Conservation (phyloP, 768 basidiomycete species). For the Lactifluus piperatus region DNA sequence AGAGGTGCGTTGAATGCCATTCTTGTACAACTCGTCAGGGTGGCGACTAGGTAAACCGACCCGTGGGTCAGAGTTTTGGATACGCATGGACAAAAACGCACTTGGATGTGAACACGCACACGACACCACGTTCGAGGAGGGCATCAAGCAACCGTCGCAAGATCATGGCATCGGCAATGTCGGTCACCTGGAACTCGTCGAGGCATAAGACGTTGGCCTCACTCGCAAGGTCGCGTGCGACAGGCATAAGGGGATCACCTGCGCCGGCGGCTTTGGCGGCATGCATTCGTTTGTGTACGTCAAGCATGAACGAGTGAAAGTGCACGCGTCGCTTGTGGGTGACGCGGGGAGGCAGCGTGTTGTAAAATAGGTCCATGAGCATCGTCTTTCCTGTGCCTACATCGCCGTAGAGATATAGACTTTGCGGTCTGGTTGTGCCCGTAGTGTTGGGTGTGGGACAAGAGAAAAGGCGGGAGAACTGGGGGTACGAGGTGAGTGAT, state of each 20-base stretch:
- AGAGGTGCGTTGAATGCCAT: conserved; percentile 92
- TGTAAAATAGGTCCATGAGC: conserved; percentile 98
- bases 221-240: conserved; percentile 79
- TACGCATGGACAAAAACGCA: conserved; percentile 37
- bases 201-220: conserved; percentile 88
- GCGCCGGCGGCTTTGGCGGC: conserved; percentile 58
- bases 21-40: conserved; percentile 96
- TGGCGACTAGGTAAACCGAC: conserved; percentile 58
- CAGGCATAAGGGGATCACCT: conserved; percentile 81
- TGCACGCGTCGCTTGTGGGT: conserved; percentile 82
- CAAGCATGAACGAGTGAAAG: conserved; percentile 99
- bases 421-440: conserved; percentile 37
- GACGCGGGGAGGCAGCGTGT: conserved; percentile 60
- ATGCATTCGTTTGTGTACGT: conserved; percentile 91
- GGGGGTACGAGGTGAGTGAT: not conserved
- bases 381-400: conserved; percentile 98
- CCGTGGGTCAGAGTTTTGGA: not conserved
- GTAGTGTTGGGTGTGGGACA: conserved; percentile 13
- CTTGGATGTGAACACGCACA: conserved; percentile 98
- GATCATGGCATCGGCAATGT: conserved; percentile 98
- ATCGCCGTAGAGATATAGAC: conserved; percentile 91
- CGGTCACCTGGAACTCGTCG: conserved; percentile 98
- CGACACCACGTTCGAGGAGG: conserved; percentile 81
- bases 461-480: conserved; percentile 17
- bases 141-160: conserved; percentile 80